Evolutionary conservation across 2,329 filamentous ascomycete genomes (phyloP), one percentile per base, ranked within the genome.

Genomic region (Blastomyces emzantsi): DNA sequence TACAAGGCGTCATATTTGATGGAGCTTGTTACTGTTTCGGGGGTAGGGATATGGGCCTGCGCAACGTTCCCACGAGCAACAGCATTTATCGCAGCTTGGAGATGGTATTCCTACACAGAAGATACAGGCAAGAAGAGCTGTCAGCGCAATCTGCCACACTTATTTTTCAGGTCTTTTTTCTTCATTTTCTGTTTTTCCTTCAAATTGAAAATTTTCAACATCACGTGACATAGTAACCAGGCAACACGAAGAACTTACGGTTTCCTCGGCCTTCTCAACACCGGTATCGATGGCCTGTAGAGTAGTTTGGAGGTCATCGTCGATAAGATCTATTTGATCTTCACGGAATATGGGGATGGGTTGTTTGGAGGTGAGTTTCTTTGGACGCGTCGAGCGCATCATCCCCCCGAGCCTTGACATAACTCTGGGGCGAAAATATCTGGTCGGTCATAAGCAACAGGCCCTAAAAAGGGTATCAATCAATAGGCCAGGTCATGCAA

Each of bases 201-300:
- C 41, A 49, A 47, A 45, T 15, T 36, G 62, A 58, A 43, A 63
- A 63, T 58, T 61, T 64, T 51, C 59, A 54, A 51, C 68, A 66
- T 77, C 76, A 78, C 75, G 75, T 77, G 76, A 77, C 68, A 25
- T 60, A 28, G 17, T 36, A 55, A 68, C 60, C 70, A 74, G 71
- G 73, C 73, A 71, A 73, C 68, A 67, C 66, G 69, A 69, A 70
- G 70, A 65, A 43, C 92, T 86, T 79, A 97, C 94, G 81, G 93
- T 93, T 85, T 97, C 92, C 80, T 99, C 94, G 68, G 87, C 90
- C 76, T 96, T 92, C 79, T 99, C 94, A 71, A 99, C 94, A 78
- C 94, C 94, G 69, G 92, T 97, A 75, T 94, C 92, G 75, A 97
- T 91, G 73, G 88, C 90, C 79, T 83, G 86, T 81, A 85, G 90